Conservation (phyloP, 768 basidiomycete species). For the Heimioporus sp. region DNA sequence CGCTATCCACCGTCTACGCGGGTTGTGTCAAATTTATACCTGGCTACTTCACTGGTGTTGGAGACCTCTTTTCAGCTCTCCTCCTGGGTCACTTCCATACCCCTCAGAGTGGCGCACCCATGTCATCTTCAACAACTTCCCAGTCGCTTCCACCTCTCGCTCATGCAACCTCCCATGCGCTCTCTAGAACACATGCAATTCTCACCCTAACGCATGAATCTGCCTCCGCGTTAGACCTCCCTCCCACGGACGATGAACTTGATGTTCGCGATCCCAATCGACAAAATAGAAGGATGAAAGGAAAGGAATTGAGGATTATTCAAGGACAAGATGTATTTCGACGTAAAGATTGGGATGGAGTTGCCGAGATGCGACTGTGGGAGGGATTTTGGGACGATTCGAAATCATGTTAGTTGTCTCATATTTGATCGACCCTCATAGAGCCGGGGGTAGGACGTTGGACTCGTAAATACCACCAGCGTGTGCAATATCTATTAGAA, state of each 20-base stretch:
- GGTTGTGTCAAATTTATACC: slow-evolving; percentile 74
- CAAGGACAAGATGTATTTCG: slow-evolving; percentile 73
- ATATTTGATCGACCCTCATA: not conserved
- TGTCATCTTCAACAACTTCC: slow-evolving; percentile 5
- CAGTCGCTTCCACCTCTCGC: slow-evolving; percentile 13
- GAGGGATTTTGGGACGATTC: slow-evolving; percentile 32
- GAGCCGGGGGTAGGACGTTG: not conserved
- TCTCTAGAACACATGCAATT: slow-evolving; percentile 75
- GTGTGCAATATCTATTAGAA: no score
- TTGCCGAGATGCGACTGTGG: slow-evolving; percentile 32
- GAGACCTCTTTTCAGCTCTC: slow-evolving; percentile 94
- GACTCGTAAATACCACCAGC: no score
- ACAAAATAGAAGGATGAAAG: slow-evolving; percentile 71
- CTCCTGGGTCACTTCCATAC: slow-evolving; percentile 75
- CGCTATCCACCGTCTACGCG: slow-evolving; percentile 54
- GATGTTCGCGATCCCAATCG: slow-evolving; percentile 64
- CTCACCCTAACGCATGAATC: slow-evolving; percentile 58
- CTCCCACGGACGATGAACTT: slow-evolving; percentile 76
- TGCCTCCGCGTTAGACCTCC: slow-evolving; percentile 45
- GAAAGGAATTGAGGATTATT: slow-evolving; percentile 81
- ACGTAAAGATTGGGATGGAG: slow-evolving; percentile 35
- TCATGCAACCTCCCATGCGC: slow-evolving; percentile 60
- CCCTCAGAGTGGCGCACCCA: not conserved
- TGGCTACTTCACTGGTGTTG: slow-evolving; percentile 95
- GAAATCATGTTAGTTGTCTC: not conserved